Evolutionary conservation across 2,329 filamentous ascomycete genomes (phyloP), one percentile per base, ranked within the genome.

Genomic region (Harringtonia aguacate): DNA sequence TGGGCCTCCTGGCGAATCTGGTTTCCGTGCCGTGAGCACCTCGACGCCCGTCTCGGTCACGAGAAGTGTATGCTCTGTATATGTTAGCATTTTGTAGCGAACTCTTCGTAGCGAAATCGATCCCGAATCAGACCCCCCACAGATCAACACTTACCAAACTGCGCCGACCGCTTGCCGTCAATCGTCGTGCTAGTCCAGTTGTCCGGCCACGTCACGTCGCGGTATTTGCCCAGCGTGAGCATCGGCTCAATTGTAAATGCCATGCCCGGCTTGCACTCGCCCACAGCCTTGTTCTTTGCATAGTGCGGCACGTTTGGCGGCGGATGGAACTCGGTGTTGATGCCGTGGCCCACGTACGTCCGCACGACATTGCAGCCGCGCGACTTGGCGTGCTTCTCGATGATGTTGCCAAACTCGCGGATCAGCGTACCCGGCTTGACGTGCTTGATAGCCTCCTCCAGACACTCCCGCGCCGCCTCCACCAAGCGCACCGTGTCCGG

Each of bases 211-310:
- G 88, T 97, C 61, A 92, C 84, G 59, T 98, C 92, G 50, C 79
- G 79, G 64, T 95, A 86, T 48, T 86, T 89, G 46, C 92, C 92
- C 44, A 95, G 64, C 34, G 87, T 88, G 60, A 98, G 89, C 92
- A 98, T 98, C 15, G 92, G 92, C 67, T 98, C 92, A 49, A 98
- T 98, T 1, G 92, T 98, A 58, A 98, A 98, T 51, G 88, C 95
- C 88, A 97, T 95, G 43, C 92, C 92, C 1, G 86, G 82, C 68
- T 95, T 95, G 48, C 89, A 92, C 55, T 85, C 80, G 39, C 92
- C 92, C 1, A 95, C 84, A 0, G 90, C 87, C 76, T 97, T 98
- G 68, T 97, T 98, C 73, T 95, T 97, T 46, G 83, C 90, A 58
- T 98, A 98, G 64, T 98, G 92, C 6, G 92, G 92, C 42, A 98